Percentiles rank a stretch among this genome's conserved stretches.
Evolutionary conservation across 129 eudicot genomes (phyloP).

Genomic region (Flaveria ramosissima): DNA sequence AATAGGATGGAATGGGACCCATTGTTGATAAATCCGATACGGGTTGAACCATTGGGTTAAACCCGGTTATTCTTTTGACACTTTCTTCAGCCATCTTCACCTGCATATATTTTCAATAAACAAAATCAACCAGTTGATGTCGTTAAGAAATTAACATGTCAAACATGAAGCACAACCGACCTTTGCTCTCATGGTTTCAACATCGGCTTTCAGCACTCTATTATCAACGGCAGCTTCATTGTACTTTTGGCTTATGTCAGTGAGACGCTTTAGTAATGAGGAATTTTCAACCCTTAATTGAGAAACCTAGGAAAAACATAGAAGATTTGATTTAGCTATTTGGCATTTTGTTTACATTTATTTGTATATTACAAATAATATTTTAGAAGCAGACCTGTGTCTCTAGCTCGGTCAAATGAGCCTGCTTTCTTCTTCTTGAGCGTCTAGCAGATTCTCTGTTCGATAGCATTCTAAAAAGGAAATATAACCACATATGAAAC

Average conservation of each 20-base stretch:
- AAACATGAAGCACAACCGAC: slow-evolving; percentile 38
- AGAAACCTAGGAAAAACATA: slow-evolving; percentile 62
- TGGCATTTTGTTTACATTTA: slow-evolving; percentile 1
- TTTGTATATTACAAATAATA: background rate
- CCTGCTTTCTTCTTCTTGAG: slow-evolving; percentile 94
- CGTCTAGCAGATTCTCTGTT: slow-evolving; percentile 98
- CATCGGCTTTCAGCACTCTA: slow-evolving; percentile 95
- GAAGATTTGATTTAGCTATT: background rate
- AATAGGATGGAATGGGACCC: slow-evolving; percentile 62
- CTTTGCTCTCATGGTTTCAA: slow-evolving; percentile 97
- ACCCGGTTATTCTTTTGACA: slow-evolving; percentile 89
- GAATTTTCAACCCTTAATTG: slow-evolving; percentile 93
- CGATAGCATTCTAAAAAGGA: slow-evolving; percentile 79
- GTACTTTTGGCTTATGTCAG: slow-evolving; percentile 91
- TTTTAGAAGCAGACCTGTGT: slow-evolving; percentile 53
- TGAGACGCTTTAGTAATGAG: slow-evolving; percentile 68
- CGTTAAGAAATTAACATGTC: background rate
- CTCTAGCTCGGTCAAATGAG: slow-evolving; percentile 97
- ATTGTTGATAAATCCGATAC: slow-evolving; percentile 85
- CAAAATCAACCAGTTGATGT: background rate
- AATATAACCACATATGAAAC: slow-evolving; percentile 1
- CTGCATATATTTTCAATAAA: slow-evolving; percentile 34
- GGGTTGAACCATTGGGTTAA: slow-evolving; percentile 76
- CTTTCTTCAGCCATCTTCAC: slow-evolving; percentile 99
- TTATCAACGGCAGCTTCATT: slow-evolving; percentile 99